Evolutionary conservation across 768 basidiomycete species (phyloP), one percentile per base, ranked within the genome.

Genomic region (Boletus vermiculosoides): DNA sequence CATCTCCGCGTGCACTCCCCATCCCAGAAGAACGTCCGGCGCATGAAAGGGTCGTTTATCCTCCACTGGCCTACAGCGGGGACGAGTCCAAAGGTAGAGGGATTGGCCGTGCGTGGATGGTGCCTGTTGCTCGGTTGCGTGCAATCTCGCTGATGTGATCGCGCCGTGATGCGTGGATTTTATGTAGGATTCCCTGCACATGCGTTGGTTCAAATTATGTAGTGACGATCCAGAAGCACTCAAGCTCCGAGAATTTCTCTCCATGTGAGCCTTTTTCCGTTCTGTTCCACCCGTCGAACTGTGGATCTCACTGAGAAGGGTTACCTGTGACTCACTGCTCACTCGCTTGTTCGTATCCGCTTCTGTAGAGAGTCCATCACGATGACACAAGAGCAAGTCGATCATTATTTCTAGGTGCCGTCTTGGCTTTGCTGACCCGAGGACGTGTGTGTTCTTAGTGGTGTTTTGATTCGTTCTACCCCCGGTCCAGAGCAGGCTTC

Each of bases 1-100:
- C 58, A 56, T 39, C 71, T 73, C 39, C 67, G 71, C 51, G 71
- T 69, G 2, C 70, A 73, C 45, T 63, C 58, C 0, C 71, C 70
- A 0, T 62, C 69, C 22, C 59, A 68, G 18, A 72, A 48, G 52
- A 71, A 71, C 56, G 61, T 71, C n/a, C 56, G 22, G 1, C 66
- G 61, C 13, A 46, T 56, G 45, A 16, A 51, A 3, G 67, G 65
- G 0, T 56, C 60, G 10, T 66, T 71, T 47, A 37, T 71, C 36
- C 59, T 71, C n/a, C 61, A 46, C 36, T 73, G 70, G 71, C 65
- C 69, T 2, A 45, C 25, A 1, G 57, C 60, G 1, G 48, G 37
- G 11, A 55, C 36, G 25, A 57, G 44, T 36, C 33, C 30, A 41
- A 64, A 58, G 33, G 41, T 47, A 22, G 34, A 25, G 0, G 54